Evolutionary conservation across 2,329 filamentous ascomycete species (phyloP).

Genomic region (Phaeosphaeria sp.): DNA sequence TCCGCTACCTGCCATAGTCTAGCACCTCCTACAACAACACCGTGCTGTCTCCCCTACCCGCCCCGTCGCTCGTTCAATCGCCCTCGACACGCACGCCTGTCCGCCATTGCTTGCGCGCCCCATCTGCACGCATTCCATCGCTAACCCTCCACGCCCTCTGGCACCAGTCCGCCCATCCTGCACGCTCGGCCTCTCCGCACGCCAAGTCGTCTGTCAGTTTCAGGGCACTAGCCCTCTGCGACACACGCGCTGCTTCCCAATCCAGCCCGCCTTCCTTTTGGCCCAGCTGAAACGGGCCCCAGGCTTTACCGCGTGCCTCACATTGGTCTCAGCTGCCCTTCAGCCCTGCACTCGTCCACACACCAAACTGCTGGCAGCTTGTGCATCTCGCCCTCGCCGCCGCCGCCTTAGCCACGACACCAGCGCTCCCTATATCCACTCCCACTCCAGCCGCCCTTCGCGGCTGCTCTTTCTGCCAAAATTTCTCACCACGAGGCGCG

Average conservation of each 20-base stretch:
- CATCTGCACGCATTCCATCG: neutral
- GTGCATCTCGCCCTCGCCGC: conserved; percentile 18
- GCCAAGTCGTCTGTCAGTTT: conserved; percentile 30
- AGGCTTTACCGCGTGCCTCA: conserved; percentile 25
- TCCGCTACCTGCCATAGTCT: neutral
- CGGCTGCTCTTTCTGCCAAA: conserved; percentile 52
- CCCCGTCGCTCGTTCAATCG: neutral
- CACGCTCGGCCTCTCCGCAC: conserved; percentile 28
- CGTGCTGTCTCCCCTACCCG: neutral
- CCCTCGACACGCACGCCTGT: neutral
- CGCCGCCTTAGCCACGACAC: conserved; percentile 12
- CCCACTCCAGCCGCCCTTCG: conserved; percentile 39
- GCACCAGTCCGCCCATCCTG: conserved; percentile 2
- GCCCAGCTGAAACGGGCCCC: conserved; percentile 9
- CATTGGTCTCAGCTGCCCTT: conserved; percentile 38
- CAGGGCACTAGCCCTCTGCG: conserved; percentile 26
- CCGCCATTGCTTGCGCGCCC: neutral
- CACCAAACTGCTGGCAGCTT: conserved; percentile 14
- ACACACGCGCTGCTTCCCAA: conserved; percentile 18
- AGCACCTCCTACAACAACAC: neutral
- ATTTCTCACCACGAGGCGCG: conserved; percentile 64
- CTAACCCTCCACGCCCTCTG: neutral
- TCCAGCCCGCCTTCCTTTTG: conserved; percentile 23
- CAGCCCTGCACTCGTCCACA: conserved; percentile 25
- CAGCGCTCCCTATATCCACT: conserved; percentile 23